A percentile compares a stretch with the other conserved stretches of the same genome.
Evolutionary conservation across 176 grass and related monocot species (phyloP).

Genomic region (Lolium multiflorum): DNA sequence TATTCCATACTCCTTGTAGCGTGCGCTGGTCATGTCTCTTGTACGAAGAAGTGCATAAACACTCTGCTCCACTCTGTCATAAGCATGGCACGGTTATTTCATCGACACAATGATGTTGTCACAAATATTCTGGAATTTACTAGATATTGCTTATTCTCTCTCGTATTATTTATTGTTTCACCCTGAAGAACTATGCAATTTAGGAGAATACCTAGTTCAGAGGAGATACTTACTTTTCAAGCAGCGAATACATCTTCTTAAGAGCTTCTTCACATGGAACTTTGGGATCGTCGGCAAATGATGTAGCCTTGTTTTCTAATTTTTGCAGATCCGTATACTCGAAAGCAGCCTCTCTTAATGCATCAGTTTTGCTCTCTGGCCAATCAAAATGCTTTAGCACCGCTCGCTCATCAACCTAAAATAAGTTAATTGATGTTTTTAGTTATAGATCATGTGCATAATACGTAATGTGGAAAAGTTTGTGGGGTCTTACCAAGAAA

Average conservation of each 20-base stretch:
- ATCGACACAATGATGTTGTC: neutral
- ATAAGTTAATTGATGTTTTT: neutral
- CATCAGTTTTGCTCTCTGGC: slow-evolving; percentile 95
- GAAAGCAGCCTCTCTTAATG: slow-evolving; percentile 80
- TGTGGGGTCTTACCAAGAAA: slow-evolving; percentile 72
- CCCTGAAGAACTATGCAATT: neutral
- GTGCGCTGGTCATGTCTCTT: slow-evolving; percentile 84
- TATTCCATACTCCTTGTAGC: slow-evolving; percentile 90
- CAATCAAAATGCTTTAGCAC: slow-evolving; percentile 98
- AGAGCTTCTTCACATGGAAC: slow-evolving; percentile 82
- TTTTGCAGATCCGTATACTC: slow-evolving; percentile 84
- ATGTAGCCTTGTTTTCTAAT: slow-evolving; percentile 70
- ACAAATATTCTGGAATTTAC: neutral
- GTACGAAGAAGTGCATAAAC: slow-evolving; percentile 90
- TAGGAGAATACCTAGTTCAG: slow-evolving; percentile 25
- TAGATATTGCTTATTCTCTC: neutral
- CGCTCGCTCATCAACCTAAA: slow-evolving; percentile 91
- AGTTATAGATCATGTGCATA: neutral
- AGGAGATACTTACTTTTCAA: slow-evolving; percentile 75
- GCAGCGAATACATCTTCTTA: slow-evolving; percentile 96
- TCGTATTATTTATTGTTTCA: neutral
- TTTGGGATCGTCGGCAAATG: slow-evolving; percentile 70
- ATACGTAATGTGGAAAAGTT: neutral
- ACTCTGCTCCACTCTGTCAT: slow-evolving; percentile 84
- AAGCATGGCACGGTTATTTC: slow-evolving; percentile 9